phyloP scores from a whole-genome alignment of 768 basidiomycete genomes.

The Amylocystis lapponica region DNA sequence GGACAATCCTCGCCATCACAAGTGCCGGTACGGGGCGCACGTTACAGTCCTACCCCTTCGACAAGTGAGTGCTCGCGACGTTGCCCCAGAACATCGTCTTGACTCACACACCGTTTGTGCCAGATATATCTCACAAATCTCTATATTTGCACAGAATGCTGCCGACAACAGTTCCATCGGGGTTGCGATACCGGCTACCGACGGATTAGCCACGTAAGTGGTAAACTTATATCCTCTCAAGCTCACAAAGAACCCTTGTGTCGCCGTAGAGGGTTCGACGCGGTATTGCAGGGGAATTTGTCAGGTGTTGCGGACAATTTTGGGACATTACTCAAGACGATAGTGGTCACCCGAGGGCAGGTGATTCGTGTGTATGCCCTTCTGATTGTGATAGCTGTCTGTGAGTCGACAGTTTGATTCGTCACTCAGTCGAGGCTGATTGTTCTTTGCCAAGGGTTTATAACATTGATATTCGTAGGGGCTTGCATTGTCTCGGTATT shows the following conservation, averaged over 20 bases:
- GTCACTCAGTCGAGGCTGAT: background rate
- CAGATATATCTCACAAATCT: conserved; percentile 8
- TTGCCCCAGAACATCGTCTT: background rate
- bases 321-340: conserved; percentile 10
- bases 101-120: no score
- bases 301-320: no score
- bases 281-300: no score
- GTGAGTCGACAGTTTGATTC: conserved; percentile 1
- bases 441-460: conserved; percentile 4
- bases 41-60: conserved; percentile 11
- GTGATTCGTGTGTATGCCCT: conserved; percentile 10
- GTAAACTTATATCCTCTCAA: no score
- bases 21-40: conserved; percentile 8
- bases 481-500: conserved; percentile 12
- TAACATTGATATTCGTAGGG: conserved; percentile 10
- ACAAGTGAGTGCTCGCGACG: conserved; percentile 14
- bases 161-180: conserved; percentile 7
- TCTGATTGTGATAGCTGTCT: conserved; percentile 9
- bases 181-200: conserved; percentile 6
- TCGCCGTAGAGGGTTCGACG: no score
- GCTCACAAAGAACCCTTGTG: no score
- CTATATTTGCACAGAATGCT: conserved; percentile 6
- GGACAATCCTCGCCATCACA: conserved; percentile 9
- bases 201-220: conserved; percentile 12
- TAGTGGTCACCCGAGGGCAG: conserved; percentile 9